Base-by-base conservation (phyloP, 805 yeast genomes). In the Starmerella floricola region DNA sequence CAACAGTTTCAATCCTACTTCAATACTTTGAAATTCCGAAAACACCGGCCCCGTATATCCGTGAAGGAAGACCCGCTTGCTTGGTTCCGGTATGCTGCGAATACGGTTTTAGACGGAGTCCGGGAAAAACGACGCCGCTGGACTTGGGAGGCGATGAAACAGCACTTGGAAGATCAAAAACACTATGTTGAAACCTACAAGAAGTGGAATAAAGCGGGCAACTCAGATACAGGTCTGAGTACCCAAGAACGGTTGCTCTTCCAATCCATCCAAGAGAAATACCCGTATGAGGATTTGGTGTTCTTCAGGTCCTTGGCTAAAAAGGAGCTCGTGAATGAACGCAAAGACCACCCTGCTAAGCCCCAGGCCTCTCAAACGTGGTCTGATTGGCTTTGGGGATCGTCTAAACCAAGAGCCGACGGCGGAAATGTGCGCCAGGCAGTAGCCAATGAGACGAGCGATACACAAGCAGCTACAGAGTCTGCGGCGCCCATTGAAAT, bases 81-180 rank as follows among this genome's bases (percentile, higher is more conserved):
- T 30, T 91, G 98, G 98, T 74, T 91, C 54, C 59, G 65, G 46
- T 91, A 83, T 58, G 80, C 91, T 6, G 88, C 83, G 1, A 62
- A 70, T n/a, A 77, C 83, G 17, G 82, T 91, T 2, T 61, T 74
- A 34, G 67, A 75, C 44, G 95, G 86, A 56, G 78, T 91, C 31
- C 94, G 82, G 53, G 91, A 84, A 45, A 74, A 71, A 53, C 76
- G 82, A 56, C 72, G 76, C 52, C 74, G 73, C 53, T 83, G 95
- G 93, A 76, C 85, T 28, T 93, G 98, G 98, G 91, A 72, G 3
- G 73, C 73, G 55, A 74, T 88, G 51, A 72, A 73, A 36, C 69
- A 67, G 37, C 70, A 94, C 55, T 66, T 93, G 49, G 82, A 82
- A 47, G 77, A 80, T 56, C 67, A 95, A 53, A 72, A 69, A 39